Base-by-base conservation (phyloP, 2,329 filamentous ascomycete genomes). In the Talaromyces marneffei region DNA sequence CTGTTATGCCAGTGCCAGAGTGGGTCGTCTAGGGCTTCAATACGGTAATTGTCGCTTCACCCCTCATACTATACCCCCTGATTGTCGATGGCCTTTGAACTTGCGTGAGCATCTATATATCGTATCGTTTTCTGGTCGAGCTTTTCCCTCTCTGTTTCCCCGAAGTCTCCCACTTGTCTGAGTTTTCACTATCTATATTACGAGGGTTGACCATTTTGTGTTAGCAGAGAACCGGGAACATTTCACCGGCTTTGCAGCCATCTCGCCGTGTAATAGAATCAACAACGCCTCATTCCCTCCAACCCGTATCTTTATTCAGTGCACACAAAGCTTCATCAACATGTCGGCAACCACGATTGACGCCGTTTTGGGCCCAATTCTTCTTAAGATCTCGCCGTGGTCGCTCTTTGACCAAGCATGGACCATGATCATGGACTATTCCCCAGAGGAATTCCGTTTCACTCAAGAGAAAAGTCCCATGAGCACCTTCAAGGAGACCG, bases 371-470 rank as follows among this genome's bases (percentile, higher is more conserved):
- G 55, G 46, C 14, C 54, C 63, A 4, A 33, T 50, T 20, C 27
- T 63, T 20, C 58, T 59, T 39, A 53, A 56, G 40, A 40, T 42
- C 3, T 64, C 63, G 10, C 80, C 95, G 74, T 96, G 92, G 92
- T 89, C 91, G 69, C 85, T 93, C 76, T 96, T 96, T 83, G 88
- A 87, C 79, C 89, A 90, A 79, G 85, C 81, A 69, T 96, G 87
- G 79, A 87, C 87, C 72, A 75, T 82, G 58, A 79, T 89, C 66
- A 83, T 82, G 56, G 92, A 91, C 71, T 93, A 91, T 77, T 85
- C 89, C 65, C 86, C 88, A 63, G 85, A 90, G 65, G 87, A 95
- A 63, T 96, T 96, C 79, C 79, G 83, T 66, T 96, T 96, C 77
- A 81, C 85, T 63, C 83, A 86, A 31, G 89, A 89, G 71, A 79